phyloP scores from a whole-genome alignment of 2,329 filamentous ascomycete genomes.

The Penicillium sp. region DNA sequence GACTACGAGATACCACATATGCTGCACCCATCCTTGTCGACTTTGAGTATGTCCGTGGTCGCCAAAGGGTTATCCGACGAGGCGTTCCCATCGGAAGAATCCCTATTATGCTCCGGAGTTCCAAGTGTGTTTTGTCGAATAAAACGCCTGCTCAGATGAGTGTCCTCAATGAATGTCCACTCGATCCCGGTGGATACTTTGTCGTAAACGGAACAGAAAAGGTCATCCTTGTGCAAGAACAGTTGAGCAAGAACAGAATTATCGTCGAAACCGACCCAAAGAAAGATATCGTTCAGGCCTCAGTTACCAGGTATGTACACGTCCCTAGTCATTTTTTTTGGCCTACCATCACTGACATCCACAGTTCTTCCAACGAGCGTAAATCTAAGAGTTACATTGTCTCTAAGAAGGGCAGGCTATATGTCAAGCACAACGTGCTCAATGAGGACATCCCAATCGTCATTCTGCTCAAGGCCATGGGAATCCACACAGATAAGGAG shows the following conservation, averaged over 20 bases:
- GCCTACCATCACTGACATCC: slow-evolving; percentile 16
- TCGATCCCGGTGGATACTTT: slow-evolving; percentile 97
- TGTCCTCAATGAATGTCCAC: slow-evolving; percentile 86
- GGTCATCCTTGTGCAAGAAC: slow-evolving; percentile 96
- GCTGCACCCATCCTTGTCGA: slow-evolving; percentile 91
- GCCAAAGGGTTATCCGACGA: slow-evolving; percentile 70
- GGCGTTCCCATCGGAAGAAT: slow-evolving; percentile 80
- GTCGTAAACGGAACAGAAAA: slow-evolving; percentile 98
- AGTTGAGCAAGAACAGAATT: slow-evolving; percentile 97
- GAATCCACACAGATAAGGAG: slow-evolving; percentile 90
- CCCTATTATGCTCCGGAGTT: slow-evolving; percentile 95
- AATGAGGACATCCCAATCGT: slow-evolving; percentile 94
- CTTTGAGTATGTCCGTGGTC: slow-evolving; percentile 83
- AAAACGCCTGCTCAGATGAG: slow-evolving; percentile 89
- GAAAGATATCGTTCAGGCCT: slow-evolving; percentile 91
- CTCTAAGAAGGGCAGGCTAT: slow-evolving; percentile 88
- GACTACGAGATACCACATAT: slow-evolving; percentile 96
- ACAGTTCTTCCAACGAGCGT: slow-evolving; percentile 90
- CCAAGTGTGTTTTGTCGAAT: slow-evolving; percentile 81
- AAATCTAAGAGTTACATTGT: slow-evolving; percentile 98
- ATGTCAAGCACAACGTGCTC: slow-evolving; percentile 87
- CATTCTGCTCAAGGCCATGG: slow-evolving; percentile 87
- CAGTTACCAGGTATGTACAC: slow-evolving; percentile 66
- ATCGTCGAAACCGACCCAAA: slow-evolving; percentile 92
- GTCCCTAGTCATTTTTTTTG: not conserved